Conservation (phyloP, 2,329 filamentous ascomycete species). For the Laburnicola sp. region DNA sequence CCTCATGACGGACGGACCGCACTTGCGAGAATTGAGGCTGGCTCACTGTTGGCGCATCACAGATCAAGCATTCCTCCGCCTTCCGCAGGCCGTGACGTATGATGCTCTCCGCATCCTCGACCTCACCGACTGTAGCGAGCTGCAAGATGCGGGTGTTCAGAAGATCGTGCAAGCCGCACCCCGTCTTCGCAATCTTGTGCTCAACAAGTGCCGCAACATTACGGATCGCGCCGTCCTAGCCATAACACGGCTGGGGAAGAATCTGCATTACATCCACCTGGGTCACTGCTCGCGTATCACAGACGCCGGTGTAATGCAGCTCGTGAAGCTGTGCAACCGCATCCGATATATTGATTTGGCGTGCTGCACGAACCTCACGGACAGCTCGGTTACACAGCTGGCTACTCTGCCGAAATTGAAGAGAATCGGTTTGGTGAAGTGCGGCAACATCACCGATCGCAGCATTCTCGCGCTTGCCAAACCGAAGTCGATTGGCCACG, state of each 20-base stretch:
- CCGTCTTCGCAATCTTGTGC: conserved; percentile 84
- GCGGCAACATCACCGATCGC: conserved; percentile 82
- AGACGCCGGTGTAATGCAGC: conserved; percentile 79
- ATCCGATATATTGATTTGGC: conserved; percentile 97
- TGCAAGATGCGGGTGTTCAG: conserved; percentile 85
- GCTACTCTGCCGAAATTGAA: conserved; percentile 90
- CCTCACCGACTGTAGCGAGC: conserved; percentile 80
- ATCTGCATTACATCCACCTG: conserved; percentile 93
- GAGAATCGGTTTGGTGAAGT: conserved; percentile 94
- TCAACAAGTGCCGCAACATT: conserved; percentile 91
- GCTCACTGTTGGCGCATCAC: conserved; percentile 83
- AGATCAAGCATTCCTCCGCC: conserved; percentile 81
- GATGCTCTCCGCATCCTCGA: conserved; percentile 93
- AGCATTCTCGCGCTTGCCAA: conserved; percentile 84
- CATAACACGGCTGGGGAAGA: conserved; percentile 89
- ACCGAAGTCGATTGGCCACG: conserved; percentile 59
- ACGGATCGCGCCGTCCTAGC: conserved; percentile 86
- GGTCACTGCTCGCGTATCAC: conserved; percentile 93
- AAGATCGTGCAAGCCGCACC: conserved; percentile 86
- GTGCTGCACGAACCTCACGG: conserved; percentile 89
- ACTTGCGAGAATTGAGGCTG: conserved; percentile 87
- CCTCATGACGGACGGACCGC: conserved; percentile 74
- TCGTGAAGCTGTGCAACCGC: conserved; percentile 85
- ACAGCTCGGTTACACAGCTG: conserved; percentile 80
- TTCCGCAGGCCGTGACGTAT: conserved; percentile 70